Conservation (phyloP, 495 filamentous ascomycete genomes). For the Acidiella bohemica region DNA sequence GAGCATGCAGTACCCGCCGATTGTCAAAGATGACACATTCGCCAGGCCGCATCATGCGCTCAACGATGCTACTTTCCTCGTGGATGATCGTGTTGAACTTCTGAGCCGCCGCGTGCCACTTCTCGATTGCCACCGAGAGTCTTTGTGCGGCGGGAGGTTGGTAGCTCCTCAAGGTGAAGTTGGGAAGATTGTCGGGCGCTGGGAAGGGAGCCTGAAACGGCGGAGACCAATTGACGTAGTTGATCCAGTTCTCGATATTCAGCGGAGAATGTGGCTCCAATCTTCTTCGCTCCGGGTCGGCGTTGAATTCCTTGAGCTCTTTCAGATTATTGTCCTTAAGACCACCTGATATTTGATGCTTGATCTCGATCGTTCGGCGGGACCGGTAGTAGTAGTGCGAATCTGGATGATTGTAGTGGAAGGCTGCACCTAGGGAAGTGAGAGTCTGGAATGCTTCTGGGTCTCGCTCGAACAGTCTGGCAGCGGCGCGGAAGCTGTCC, state of each 20-base stretch:
- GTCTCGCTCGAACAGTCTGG: slow-evolving; percentile 26
- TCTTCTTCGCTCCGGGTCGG: too few relatives aligned
- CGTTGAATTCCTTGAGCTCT: slow-evolving; percentile 13
- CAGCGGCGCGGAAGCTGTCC: slow-evolving; percentile 53
- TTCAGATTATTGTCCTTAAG: neutral
- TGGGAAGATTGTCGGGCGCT: neutral
- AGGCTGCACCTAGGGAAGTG: neutral
- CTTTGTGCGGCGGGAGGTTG: too few relatives aligned
- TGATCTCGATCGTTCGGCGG: slow-evolving; percentile 42
- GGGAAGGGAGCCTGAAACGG: slow-evolving; percentile 22
- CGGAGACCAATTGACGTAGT: slow-evolving; percentile 17
- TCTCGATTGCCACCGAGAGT: too few relatives aligned
- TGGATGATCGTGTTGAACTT: slow-evolving; percentile 39
- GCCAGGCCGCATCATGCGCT: slow-evolving; percentile 61
- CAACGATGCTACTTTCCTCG: slow-evolving; percentile 38
- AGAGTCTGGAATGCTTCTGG: slow-evolving; percentile 31
- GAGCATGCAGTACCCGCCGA: slow-evolving; percentile 60
- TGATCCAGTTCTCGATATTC: slow-evolving; percentile 10
- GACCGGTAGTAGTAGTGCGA: slow-evolving; percentile 56
- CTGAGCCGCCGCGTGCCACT: slow-evolving; percentile 27
- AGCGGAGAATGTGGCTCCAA: neutral
- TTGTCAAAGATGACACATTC: slow-evolving; percentile 85
- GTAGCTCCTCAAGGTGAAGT: neutral
- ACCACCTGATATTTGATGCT: neutral
- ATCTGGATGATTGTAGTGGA: slow-evolving; percentile 30